Conservation (phyloP, 768 basidiomycete genomes). For the Suillus lakei region DNA sequence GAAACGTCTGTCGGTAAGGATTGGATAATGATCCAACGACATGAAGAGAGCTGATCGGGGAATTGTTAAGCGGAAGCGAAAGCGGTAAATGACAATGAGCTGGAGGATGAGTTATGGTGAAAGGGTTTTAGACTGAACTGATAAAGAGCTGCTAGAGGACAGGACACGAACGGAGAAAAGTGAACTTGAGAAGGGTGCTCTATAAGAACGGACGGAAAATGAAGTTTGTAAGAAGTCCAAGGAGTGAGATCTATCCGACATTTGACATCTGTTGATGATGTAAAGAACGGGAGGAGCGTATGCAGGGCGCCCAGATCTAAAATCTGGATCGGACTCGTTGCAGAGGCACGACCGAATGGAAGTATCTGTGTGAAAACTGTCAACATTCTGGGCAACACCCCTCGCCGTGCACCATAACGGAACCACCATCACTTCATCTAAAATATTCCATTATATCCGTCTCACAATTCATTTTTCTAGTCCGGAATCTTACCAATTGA, state of each 20-base stretch:
- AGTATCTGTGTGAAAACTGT: background rate
- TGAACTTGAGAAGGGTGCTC: conserved; percentile 14
- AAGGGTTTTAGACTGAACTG: too few species aligned
- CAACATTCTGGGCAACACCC: background rate
- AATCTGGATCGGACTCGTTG: conserved; percentile 13
- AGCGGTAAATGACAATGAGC: background rate
- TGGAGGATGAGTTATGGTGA: background rate
- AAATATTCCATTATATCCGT: too few species aligned
- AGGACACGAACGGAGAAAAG: conserved; percentile 17
- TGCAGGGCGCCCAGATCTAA: conserved; percentile 17
- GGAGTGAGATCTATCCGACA: conserved; percentile 23
- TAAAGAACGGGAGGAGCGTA: conserved; percentile 7
- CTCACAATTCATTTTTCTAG: background rate
- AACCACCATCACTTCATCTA: too few species aligned
- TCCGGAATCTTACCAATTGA: conserved; percentile 12
- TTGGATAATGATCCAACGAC: conserved; percentile 39
- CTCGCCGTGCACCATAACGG: background rate
- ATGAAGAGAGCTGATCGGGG: conserved; percentile 22
- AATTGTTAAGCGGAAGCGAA: background rate
- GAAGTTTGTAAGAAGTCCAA: conserved; percentile 17
- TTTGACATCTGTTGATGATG: conserved; percentile 19
- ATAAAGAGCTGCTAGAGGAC: too few species aligned
- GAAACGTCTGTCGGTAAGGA: conserved; percentile 38
- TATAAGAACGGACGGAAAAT: conserved; percentile 29
- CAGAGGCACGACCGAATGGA: conserved; percentile 9